phyloP scores from a whole-genome alignment of 305 asterid species.

The Fraxinus floribunda region DNA sequence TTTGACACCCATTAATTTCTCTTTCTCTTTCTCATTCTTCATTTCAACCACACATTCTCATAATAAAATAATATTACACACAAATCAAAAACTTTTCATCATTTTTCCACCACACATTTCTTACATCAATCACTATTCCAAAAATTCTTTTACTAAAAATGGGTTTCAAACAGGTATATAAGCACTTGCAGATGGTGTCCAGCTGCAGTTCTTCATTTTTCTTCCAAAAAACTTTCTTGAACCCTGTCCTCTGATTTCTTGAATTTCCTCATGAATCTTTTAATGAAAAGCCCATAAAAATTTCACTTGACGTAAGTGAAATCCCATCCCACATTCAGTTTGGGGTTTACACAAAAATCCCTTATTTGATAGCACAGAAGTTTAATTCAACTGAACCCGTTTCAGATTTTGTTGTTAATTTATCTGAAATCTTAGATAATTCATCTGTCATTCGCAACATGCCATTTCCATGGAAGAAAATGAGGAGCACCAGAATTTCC shows the following conservation, averaged over 20 bases:
- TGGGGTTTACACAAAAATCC: background rate
- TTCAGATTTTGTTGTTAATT: background rate
- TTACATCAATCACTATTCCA: too few species aligned
- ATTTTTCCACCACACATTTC: too few species aligned
- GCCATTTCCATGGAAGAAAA: slow-evolving; percentile 72
- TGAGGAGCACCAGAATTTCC: slow-evolving; percentile 43
- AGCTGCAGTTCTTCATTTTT: background rate
- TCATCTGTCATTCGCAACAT: slow-evolving; percentile 22
- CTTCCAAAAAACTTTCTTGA: background rate
- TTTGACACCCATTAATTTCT: too few species aligned
- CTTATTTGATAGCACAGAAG: background rate
- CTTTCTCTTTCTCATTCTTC: too few species aligned
- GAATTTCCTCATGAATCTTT: background rate
- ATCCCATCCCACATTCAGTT: background rate
- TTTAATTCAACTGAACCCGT: background rate
- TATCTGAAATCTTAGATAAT: background rate
- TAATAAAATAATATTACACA: too few species aligned
- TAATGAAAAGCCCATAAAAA: background rate
- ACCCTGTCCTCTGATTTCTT: background rate
- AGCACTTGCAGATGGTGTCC: background rate
- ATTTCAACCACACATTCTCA: too few species aligned
- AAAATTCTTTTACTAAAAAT: too few species aligned
- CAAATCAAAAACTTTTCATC: too few species aligned
- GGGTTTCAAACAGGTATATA: too few species aligned
- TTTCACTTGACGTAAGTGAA: background rate